Evolutionary conservation across 192 early-diverging fungal genomes (phyloP), one percentile per base, ranked within the genome.

Genomic region (Linnemannia elongata): DNA sequence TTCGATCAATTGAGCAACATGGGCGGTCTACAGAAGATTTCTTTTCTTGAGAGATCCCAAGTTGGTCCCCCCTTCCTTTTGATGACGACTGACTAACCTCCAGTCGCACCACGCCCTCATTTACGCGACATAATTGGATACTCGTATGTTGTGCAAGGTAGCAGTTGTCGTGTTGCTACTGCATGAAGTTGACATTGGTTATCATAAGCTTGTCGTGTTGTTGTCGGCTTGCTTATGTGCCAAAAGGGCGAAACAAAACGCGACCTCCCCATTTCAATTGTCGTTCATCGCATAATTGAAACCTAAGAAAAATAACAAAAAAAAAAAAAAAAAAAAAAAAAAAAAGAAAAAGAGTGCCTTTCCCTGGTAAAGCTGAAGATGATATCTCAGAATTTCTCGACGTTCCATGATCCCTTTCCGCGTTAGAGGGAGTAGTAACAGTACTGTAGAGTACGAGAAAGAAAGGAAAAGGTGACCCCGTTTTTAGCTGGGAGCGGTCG

Each of bases 321-420:
- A n/a, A n/a, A n/a, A n/a, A n/a, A n/a, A n/a, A n/a, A n/a, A n/a
- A n/a, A n/a, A n/a, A n/a, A n/a, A n/a, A n/a, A n/a, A n/a, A n/a
- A n/a, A n/a, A n/a, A n/a, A 63, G 33, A 63, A 49, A 63, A 63
- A 60, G 30, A 33, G 27, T 33, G 60, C 27, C 60, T 63, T 63
- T 63, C 55, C 30, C 27, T 63, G 60, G 27, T 66, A 33, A 66
- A 10, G 55, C 9, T 22, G 13, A 60, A 60, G 60, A 12, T 13
- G 27, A 2, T 2, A 15, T 33, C 60, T 66, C 4, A 66, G 60
- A 66, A 66, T 33, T 66, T 66, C 60, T 66, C 3, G 60, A 13
- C 60, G 27, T 66, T 66, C 60, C 60, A 66, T 66, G 60, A 66
- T 66, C 60, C 60, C 60, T 27, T 55, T 27, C 27, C 55, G n/a